Percentiles rank a stretch among this genome's conserved stretches.
These are phyloP conservation scores for Podospora appendiculata DNA, from an alignment of 495 filamentous ascomycete genomes.

Conservation along the genomic window DNA sequence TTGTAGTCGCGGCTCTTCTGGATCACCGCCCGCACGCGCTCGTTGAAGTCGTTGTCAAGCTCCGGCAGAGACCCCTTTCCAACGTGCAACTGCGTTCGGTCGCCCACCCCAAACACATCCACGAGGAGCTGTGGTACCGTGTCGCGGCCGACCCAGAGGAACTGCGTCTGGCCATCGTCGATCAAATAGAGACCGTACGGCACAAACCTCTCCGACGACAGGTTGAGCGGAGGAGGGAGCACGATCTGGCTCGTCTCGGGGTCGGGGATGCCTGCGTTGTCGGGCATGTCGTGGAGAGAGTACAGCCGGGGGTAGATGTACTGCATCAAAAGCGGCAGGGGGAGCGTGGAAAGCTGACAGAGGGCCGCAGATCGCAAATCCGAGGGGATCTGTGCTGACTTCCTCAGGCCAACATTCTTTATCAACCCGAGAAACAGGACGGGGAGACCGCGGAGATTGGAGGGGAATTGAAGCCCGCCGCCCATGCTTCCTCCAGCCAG, in stretches of 20 bases:
- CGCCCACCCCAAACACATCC: conserved; percentile 83
- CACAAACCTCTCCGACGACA: conserved; percentile 81
- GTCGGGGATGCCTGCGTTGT: conserved; percentile 79
- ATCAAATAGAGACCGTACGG: conserved; percentile 95
- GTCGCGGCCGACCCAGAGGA: conserved; percentile 93
- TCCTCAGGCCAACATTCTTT: conserved; percentile 92
- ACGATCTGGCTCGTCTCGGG: conserved; percentile 77
- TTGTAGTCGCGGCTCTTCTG: conserved; percentile 87
- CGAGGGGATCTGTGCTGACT: conserved; percentile 91
- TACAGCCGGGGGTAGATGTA: conserved; percentile 95
- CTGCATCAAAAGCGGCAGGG: conserved; percentile 85
- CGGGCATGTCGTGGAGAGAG: conserved; percentile 97
- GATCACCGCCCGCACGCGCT: conserved; percentile 79
- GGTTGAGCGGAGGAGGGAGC: conserved; percentile 76
- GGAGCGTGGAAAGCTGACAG: conserved; percentile 85
- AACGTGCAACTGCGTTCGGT: conserved; percentile 74
- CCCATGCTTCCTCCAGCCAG: conserved; percentile 93
- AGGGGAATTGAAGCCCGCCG: conserved; percentile 86
- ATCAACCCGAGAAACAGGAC: conserved; percentile 89
- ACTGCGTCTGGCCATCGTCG: conserved; percentile 95
- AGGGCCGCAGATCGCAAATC: conserved; percentile 93
- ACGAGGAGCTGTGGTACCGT: conserved; percentile 79
- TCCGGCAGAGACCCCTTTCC: conserved; percentile 83
- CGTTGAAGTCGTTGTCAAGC: conserved; percentile 93
- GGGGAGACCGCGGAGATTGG: conserved; percentile 80